A percentile compares a stretch with the other conserved stretches of the same genome.
Evolutionary conservation across 129 eudicot genomes (phyloP).

Genomic region (Silybum marianum): DNA sequence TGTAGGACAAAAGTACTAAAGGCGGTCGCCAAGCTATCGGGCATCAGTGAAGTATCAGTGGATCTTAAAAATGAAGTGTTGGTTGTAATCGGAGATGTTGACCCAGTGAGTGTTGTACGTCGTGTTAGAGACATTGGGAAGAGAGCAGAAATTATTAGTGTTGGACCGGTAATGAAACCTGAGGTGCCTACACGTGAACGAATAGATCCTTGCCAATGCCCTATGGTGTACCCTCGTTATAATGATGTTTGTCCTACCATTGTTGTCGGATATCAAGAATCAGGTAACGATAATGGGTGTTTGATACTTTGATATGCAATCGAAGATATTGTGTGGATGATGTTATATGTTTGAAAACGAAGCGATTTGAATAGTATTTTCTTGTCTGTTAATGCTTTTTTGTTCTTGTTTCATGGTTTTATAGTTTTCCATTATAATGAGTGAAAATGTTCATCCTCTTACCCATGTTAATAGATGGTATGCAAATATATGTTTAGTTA

Average conservation of each 20-base stretch:
- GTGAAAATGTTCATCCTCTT: too few species aligned
- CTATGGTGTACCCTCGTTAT: neutral
- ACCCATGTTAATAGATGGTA: too few species aligned
- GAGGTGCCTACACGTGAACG: neutral
- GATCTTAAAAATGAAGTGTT: conserved; percentile 11
- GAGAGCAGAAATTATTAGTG: conserved; percentile 1
- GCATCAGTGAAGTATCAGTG: conserved; percentile 21
- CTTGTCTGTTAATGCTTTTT: too few species aligned
- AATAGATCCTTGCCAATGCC: neutral
- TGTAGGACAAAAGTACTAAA: conserved; percentile 23
- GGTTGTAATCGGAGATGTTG: conserved; percentile 21
- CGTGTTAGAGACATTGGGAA: conserved; percentile 17
- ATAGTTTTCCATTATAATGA: too few species aligned
- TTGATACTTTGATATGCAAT: conserved; percentile 1
- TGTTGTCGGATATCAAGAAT: neutral
- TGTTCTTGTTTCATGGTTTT: too few species aligned
- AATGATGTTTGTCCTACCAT: neutral
- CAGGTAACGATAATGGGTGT: neutral
- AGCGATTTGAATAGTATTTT: too few species aligned
- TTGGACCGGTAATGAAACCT: conserved; percentile 20
- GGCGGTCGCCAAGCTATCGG: conserved; percentile 18
- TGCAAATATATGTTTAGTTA: too few species aligned
- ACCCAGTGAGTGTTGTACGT: conserved; percentile 11
- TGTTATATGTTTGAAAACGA: too few species aligned
- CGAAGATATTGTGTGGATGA: neutral